Conservation (phyloP, 805 yeast species). For the Saturnispora sekii region DNA sequence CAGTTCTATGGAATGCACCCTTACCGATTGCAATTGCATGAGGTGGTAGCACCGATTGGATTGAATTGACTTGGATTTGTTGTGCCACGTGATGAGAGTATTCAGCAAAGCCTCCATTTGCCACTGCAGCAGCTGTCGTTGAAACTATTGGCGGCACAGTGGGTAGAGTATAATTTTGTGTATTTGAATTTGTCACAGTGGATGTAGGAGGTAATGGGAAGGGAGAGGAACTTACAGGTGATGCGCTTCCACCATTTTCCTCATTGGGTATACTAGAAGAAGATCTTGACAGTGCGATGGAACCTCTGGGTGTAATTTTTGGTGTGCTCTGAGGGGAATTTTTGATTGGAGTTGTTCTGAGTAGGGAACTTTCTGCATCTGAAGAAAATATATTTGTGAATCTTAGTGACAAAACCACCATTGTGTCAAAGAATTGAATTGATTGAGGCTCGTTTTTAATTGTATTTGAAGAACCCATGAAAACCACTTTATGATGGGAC, state of each 20-base stretch:
- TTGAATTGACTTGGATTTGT: slow-evolving; percentile 52
- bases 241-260: not conserved
- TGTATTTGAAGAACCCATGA: slow-evolving; percentile 43
- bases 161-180: not conserved
- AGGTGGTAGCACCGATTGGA: slow-evolving; percentile 63
- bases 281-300: not conserved
- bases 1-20: slow-evolving; percentile 60
- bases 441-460: slow-evolving; percentile 37
- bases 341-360: too few species aligned
- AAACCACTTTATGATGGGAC: slow-evolving; percentile 62
- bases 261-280: not conserved
- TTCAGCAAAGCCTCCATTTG: slow-evolving; percentile 43
- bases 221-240: not conserved
- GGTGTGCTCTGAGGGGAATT: not conserved
- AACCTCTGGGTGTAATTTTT: not conserved
- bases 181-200: not conserved
- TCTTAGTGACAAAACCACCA: slow-evolving; percentile 43
- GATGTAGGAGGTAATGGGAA: not conserved
- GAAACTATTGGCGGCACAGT: not conserved
- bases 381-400: slow-evolving; percentile 36
- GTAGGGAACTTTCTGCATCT: not conserved
- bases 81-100: slow-evolving; percentile 74
- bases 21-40: slow-evolving; percentile 72
- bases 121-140: slow-evolving; percentile 1
- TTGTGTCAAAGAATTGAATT: slow-evolving; percentile 37